Evolutionary conservation across 176 grass and related monocot species (phyloP).

Genomic region (Sorghum bicolor): Sorghum_bicolor_NCBIv3 NC_012878.2:7974501-7975000

Average conservation of each 20-base stretch:
- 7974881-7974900: conserved; percentile 87
- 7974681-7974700: conserved; percentile 98
- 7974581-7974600: conserved; percentile 92
- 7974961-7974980: conserved; percentile 94
- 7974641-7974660: conserved; percentile 87
- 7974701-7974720: conserved; percentile 88
- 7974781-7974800: conserved; percentile 88
- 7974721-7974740: conserved; percentile 85
- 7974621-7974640: conserved; percentile 97
- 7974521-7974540: conserved; percentile 88
- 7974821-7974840: not conserved
- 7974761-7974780: conserved; percentile 94
- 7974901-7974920: conserved; percentile 90
- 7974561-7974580: conserved; percentile 98
- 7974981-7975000: conserved; percentile 78
- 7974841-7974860: conserved; percentile 11
- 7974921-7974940: conserved; percentile 92
- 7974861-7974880: conserved; percentile 38
- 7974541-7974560: conserved; percentile 89
- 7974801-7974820: conserved; percentile 5
- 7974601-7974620: conserved; percentile 94
- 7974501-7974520: conserved; percentile 29
- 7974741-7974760: conserved; percentile 95
- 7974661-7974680: conserved; percentile 89
- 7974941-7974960: conserved; percentile 97